Evolutionary conservation across 177 flowering plant genomes (phyloP), one percentile per base, ranked within the genome.

Genomic region (Vitis hybrid): DNA sequence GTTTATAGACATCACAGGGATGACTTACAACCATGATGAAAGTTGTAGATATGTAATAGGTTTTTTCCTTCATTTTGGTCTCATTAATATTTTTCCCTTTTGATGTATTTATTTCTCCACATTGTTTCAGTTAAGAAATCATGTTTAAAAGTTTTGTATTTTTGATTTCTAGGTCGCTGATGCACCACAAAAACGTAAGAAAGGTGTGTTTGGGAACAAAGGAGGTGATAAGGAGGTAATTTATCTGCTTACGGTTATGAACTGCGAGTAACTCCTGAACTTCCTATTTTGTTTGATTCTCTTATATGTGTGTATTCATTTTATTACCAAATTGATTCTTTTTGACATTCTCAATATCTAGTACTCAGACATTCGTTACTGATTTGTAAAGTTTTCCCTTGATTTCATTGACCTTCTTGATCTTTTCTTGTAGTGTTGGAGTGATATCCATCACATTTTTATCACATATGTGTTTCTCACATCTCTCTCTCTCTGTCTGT

Each of bases 141-240:
- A 30, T 51, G 9, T 64, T 48, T 49, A 12, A 18, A 56, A 18
- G 9, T 14, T 8, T 13, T 52, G 14, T 3, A 16, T 16, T 24
- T 52, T 62, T 60, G 18, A 70, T 16, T 74, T 75, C 73, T 71
- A 94, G 99, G 98, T 95, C 63, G 98, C 81, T 70, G 98, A 93
- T 79, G 78, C 78, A 27, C 86, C 89, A 18, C 87, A 94, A 66
- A 95, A 91, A 68, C 87, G 94, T 7, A 95, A 90, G 85, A 95
- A 95, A 79, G 97, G 99, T 48, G 74, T 95, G 35, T 87, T 95
- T 85, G 95, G 97, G 68, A 79, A 78, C 18, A 91, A 90, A 81
- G 99, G 98, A 62, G 97, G 94, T 68, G 99, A 91, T 78, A 95
- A 93, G 72, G 99, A 95, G 98, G 99, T 93, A 87, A 65, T 11